Conservation (phyloP, 2,329 filamentous ascomycete genomes). For the Microsporum audouinii region DNA sequence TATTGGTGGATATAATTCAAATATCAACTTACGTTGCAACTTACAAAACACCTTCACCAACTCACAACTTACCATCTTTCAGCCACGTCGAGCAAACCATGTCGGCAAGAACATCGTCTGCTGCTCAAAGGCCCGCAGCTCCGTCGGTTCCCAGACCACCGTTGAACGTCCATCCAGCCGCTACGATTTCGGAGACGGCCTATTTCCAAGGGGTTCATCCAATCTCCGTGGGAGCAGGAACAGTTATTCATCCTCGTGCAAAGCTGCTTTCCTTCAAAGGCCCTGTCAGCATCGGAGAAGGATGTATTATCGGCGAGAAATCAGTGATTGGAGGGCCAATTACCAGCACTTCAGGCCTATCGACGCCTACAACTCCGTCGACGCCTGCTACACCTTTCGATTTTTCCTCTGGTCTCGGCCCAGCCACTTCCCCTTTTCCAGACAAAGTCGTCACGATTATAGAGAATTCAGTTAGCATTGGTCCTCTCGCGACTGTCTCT, state of each 20-base stretch:
- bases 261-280: slow-evolving; percentile 67
- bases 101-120: slow-evolving; percentile 19
- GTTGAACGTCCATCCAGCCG: slow-evolving; percentile 26
- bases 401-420: not conserved
- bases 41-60: not conserved
- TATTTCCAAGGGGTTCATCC: slow-evolving; percentile 54
- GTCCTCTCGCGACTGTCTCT: slow-evolving; percentile 26
- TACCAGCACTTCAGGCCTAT: slow-evolving; percentile 6
- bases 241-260: slow-evolving; percentile 75
- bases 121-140: slow-evolving; percentile 7
- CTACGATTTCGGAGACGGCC: slow-evolving; percentile 31
- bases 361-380: not conserved
- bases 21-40: not conserved
- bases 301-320: slow-evolving; percentile 69
- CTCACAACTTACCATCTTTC: not conserved
- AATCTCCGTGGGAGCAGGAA: slow-evolving; percentile 66
- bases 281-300: slow-evolving; percentile 67
- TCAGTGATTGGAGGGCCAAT: slow-evolving; percentile 37
- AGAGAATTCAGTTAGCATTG: slow-evolving; percentile 30
- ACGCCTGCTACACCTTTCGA: slow-evolving; percentile 2
- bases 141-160: slow-evolving; percentile 21
- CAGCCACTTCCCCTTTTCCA: slow-evolving; percentile 1
- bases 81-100: not conserved
- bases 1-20: not conserved
- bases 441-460: slow-evolving; percentile 17